Base-by-base conservation (phyloP, 2,329 filamentous ascomycete genomes). In the Verticillium nubilum region DNA sequence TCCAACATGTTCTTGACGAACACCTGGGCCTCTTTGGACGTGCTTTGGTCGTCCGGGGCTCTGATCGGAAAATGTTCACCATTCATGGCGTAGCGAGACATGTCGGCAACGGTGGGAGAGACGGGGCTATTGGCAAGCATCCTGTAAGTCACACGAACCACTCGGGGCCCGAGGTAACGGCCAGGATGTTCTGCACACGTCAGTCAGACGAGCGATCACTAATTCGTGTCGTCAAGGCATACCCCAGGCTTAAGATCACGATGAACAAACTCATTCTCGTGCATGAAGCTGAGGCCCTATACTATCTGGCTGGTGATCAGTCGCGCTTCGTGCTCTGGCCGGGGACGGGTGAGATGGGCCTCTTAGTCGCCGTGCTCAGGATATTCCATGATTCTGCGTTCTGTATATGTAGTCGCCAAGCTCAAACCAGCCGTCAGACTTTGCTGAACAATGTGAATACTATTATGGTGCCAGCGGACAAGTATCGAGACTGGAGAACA, bases 381-480 rank as follows among this genome's bases (percentile, higher is more conserved):
- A 56, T 66, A 68, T 54, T 69, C 66, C 68, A 68, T 69, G 15
- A 64, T 61, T 33, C 69, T 67, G 53, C 56, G n/a, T n/a, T n/a
- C n/a, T n/a, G n/a, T n/a, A 66, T 2, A 68, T 52, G 12, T 33
- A 59, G 2, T 60, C 52, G 3, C 54, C 27, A 4, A 28, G 31
- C 17, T 63, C 59, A 52, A 66, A 69, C 68, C 67, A 70, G 5
- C 66, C 67, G 9, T 63, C 52, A 19, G 58, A 60, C 50, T 64
- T 62, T 17, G 68, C 66, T 26, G 69, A 70, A 10, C 31, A 37
- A 17, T 37, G 33, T 17, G 33, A 37, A 17, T 37, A 37, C 33
- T 37, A 37, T 5, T 5, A 37, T 17, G 6, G 5, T 10, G 31
- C 15, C 31, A 33, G 31, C 31, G 31, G 31, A 15, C 15, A 15